Evolutionary conservation across 225 moss, liverwort and hornwort genomes (phyloP).

Genomic region (Thuidium tamariscinum): DNA sequence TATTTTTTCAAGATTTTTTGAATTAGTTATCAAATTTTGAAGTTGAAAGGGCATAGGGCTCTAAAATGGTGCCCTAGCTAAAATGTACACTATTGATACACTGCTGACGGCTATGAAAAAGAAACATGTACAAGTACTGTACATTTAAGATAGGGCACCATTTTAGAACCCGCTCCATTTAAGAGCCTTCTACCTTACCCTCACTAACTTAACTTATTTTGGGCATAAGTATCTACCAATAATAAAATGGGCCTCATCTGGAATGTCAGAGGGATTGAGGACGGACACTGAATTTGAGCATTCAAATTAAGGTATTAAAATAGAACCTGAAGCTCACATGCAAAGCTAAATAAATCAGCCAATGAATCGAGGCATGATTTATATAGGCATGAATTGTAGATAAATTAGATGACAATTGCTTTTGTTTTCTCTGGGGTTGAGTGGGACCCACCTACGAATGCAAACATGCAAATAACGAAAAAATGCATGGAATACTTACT

Average conservation of each 20-base stretch:
- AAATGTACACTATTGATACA: too few relatives aligned
- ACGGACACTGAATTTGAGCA: not conserved
- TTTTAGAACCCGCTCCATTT: too few relatives aligned
- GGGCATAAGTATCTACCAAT: not conserved
- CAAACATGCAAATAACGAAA: rapidly evolving
- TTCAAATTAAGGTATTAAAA: not conserved
- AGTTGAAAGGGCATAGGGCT: too few relatives aligned
- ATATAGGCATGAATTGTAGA: too few relatives aligned
- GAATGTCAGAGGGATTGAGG: not conserved
- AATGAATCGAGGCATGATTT: not conserved
- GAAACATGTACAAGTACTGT: too few relatives aligned
- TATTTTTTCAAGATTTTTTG: too few relatives aligned
- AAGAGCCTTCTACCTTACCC: too few relatives aligned
- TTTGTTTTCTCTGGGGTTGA: not conserved
- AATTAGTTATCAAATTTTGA: too few relatives aligned
- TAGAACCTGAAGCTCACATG: not conserved
- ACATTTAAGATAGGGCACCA: too few relatives aligned
- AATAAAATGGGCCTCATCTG: not conserved
- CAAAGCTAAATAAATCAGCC: not conserved
- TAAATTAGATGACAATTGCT: not conserved
- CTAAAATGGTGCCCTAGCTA: too few relatives aligned
- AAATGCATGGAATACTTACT: too few relatives aligned
- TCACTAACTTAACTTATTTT: not conserved
- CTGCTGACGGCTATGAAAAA: too few relatives aligned
- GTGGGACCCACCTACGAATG: not conserved